Conservation (phyloP, 139 green algal species). For the Haematococcus sp. region DNA sequence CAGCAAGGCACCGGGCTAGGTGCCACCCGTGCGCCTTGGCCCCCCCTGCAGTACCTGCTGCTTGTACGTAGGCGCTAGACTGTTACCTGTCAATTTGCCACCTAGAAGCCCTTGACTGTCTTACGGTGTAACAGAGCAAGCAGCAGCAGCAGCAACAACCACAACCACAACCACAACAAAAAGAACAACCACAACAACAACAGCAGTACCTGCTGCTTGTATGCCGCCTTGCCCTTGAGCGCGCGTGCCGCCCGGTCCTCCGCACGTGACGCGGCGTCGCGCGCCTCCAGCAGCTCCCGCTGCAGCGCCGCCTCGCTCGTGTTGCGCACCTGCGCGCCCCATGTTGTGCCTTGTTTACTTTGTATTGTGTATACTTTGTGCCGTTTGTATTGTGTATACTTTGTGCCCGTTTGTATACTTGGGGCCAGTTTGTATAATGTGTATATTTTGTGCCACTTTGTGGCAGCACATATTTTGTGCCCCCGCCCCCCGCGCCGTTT, state of each 20-base stretch:
- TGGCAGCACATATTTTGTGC: no score
- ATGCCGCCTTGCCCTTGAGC: constrained; percentile 30
- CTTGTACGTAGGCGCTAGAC: no score
- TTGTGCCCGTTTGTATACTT: not conserved
- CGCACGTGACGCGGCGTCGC: constrained; percentile 16
- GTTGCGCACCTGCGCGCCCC: constrained; percentile 5
- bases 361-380: no score
- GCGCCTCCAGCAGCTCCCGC: constrained; percentile 38
- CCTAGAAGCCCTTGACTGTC: no score
- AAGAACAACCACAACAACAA: not conserved
- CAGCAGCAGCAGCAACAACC: not conserved
- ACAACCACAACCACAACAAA: not conserved
- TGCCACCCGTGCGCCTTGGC: no score
- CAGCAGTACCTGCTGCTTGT: constrained; percentile 51
- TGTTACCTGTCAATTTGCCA: no score
- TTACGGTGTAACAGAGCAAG: no score
- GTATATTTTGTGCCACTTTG: no score
- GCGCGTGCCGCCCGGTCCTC: constrained; percentile 28
- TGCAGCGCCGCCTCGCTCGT: constrained; percentile 29
- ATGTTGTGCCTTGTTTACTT: not conserved
- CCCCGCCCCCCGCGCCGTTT: no score
- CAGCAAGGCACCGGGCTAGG: no score
- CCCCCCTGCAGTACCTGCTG: no score
- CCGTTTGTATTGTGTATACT: no score
- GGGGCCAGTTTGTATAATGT: not conserved